Evolutionary conservation across 106 monocot genomes (phyloP), one percentile per base, ranked within the genome.

Genomic region (Amphibolis antarctica): DNA sequence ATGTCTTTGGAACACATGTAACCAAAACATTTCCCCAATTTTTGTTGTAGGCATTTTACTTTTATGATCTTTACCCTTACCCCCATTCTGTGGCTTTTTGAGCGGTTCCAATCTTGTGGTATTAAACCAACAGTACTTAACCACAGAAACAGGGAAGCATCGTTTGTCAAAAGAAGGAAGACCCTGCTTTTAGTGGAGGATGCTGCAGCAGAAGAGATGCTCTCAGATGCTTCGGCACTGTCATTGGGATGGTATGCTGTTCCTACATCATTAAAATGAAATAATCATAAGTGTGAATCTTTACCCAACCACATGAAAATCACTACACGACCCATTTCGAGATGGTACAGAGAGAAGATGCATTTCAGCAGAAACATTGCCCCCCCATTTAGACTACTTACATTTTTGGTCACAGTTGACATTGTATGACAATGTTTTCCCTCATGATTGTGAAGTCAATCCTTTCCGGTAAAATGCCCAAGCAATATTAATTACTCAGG

Each of bases 241-340:
- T 58, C 21, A 21, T 79, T 47, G 79, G 63, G 10, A 55, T 69
- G 78, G 83, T 83, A 75, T 48, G 74, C 50, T 26, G 6, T n/a
- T 28, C 15, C 22, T 15, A 20, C 28, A 0, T 4, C 43, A 21
- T 42, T 9, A 20, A 14, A 24, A 62, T 18, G 7, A 21, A 19
- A 4, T 12, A 3, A 55, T 12, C 12, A 22, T 59, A 12, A 18
- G 10, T 49, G 17, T 46, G 15, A 21, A 22, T 52, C 13, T 48
- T 36, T 52, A 19, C 22, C 29, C 50, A 60, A 30, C 36, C 36
- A 15, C 17, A n/a, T n/a, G 29, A 18, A 29, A 23, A 27, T 12
- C 27, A 15, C n/a, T n/a, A n/a, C n/a, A n/a, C n/a, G n/a, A n/a
- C n/a, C n/a, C n/a, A n/a, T n/a, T n/a, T n/a, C n/a, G n/a, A n/a